These are phyloP conservation scores for Flaveria sonorensis DNA, from an alignment of 129 eudicot genomes.

Conservation along the genomic window DNA sequence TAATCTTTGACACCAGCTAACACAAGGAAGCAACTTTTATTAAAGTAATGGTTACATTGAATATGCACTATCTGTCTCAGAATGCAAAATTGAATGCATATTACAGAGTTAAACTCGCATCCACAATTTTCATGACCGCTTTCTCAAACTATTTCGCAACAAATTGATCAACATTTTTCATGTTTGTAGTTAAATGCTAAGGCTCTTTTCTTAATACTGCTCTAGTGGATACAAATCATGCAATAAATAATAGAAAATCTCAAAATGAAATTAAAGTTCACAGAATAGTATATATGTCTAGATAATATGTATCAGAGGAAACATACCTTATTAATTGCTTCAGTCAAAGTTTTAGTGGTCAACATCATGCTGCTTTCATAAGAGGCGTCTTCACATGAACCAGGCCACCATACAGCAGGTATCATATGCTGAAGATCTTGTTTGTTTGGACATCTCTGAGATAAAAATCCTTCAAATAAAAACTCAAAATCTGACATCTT, in stretches of 20 bases:
- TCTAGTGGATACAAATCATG: neutral
- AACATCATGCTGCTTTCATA: conserved; percentile 90
- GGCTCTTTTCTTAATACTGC: neutral
- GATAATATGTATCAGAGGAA: neutral
- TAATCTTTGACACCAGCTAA: neutral
- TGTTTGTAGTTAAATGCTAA: neutral
- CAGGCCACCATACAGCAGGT: conserved; percentile 99
- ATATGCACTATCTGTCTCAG: neutral
- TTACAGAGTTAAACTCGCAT: conserved; percentile 17
- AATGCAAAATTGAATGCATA: neutral
- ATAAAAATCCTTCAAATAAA: conserved; percentile 81
- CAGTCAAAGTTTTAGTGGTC: conserved; percentile 79
- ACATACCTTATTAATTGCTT: conserved; percentile 69
- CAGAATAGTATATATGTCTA: neutral
- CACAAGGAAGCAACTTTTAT: neutral
- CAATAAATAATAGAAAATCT: conserved; percentile 2
- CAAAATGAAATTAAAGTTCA: neutral
- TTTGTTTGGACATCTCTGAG: conserved; percentile 83
- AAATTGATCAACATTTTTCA: neutral
- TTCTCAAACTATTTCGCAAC: neutral
- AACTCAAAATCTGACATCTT: conserved; percentile 75
- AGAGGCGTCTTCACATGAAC: conserved; percentile 80
- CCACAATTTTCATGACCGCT: neutral
- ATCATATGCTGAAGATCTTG: conserved; percentile 83
- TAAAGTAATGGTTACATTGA: neutral